Percentiles rank a stretch among this genome's conserved stretches.
Conservation (phyloP, 1,284 basidiomycete genomes). For the Cutaneotrichosporon curvatum region DNA sequence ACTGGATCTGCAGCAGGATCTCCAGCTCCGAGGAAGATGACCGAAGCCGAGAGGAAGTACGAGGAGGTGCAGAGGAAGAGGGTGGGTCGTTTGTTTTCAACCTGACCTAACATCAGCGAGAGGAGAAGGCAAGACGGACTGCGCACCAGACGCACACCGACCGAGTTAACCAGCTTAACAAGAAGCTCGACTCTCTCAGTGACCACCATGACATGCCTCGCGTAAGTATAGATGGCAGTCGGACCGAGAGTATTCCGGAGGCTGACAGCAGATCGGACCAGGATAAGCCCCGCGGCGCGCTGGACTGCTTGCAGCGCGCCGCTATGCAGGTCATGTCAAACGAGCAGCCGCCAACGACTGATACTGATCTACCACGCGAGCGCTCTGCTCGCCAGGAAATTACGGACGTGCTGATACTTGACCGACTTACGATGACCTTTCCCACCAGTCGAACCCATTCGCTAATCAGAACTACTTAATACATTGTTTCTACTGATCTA, state of each 20-base stretch:
- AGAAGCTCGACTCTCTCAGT: slow-evolving; percentile 69
- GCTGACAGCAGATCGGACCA: slow-evolving; percentile 15
- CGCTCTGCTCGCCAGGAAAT: too few relatives aligned
- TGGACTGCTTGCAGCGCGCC: too few relatives aligned
- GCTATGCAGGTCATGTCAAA: too few relatives aligned
- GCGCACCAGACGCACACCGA: slow-evolving; percentile 91
- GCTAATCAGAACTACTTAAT: too few relatives aligned
- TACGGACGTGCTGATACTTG: too few relatives aligned
- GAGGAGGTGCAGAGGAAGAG: slow-evolving; percentile 75
- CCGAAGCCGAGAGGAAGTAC: slow-evolving; percentile 82
- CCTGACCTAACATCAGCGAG: slow-evolving; percentile 55
- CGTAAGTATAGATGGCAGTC: slow-evolving; percentile 19
- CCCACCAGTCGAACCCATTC: too few relatives aligned
- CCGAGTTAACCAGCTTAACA: slow-evolving; percentile 84
- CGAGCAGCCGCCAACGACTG: too few relatives aligned
- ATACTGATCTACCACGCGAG: too few relatives aligned
- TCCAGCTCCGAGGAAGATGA: slow-evolving; percentile 52
- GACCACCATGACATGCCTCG: slow-evolving; percentile 44
- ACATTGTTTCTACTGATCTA: slow-evolving; percentile 2
- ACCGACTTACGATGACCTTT: too few relatives aligned
- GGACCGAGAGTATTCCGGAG: too few relatives aligned
- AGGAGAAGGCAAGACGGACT: slow-evolving; percentile 69
- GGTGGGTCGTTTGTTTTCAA: slow-evolving; percentile 51
- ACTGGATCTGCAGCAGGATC: slow-evolving; percentile 6
- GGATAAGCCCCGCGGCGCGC: slow-evolving; percentile 5